These are phyloP conservation scores for Yarrowia bubula DNA, from an alignment of 805 yeast genomes.

Conservation along the genomic window DNA sequence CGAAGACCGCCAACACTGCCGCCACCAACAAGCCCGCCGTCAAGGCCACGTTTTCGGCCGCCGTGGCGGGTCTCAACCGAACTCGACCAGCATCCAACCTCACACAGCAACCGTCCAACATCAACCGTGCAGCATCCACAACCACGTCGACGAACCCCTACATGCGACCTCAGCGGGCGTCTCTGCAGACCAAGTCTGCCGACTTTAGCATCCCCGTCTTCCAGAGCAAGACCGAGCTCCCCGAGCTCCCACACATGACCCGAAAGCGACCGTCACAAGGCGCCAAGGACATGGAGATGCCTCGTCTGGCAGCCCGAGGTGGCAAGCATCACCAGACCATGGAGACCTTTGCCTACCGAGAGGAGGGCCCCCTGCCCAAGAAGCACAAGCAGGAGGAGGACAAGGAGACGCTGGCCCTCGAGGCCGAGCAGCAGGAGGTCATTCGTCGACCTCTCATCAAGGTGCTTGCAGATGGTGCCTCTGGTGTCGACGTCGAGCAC, in stretches of 20 bases:
- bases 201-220: slow-evolving; percentile 14
- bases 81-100: neutral
- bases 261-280: slow-evolving; percentile 19
- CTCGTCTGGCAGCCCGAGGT: slow-evolving; percentile 14
- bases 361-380: slow-evolving; percentile 40
- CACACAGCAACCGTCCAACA: neutral
- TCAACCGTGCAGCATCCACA: slow-evolving; percentile 14
- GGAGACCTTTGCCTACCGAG: slow-evolving; percentile 21
- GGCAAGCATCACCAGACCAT: slow-evolving; percentile 23
- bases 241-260: slow-evolving; percentile 2
- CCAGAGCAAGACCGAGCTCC: slow-evolving; percentile 20
- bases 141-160: slow-evolving; percentile 5
- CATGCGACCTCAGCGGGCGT: slow-evolving; percentile 25
- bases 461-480: slow-evolving; percentile 13
- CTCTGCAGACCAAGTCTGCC: slow-evolving; percentile 19
- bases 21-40: slow-evolving; percentile 59
- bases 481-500: slow-evolving; percentile 30
- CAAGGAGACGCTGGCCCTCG: neutral
- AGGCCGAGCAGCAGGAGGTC: slow-evolving; percentile 24
- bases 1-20: slow-evolving; percentile 20
- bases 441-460: slow-evolving; percentile 20
- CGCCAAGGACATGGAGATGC: slow-evolving; percentile 24
- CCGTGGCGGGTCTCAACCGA: slow-evolving; percentile 15
- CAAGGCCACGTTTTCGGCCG: slow-evolving; percentile 30
- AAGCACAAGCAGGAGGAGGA: slow-evolving; percentile 39